Conservation (phyloP, 768 basidiomycete genomes). For the Melanogaster broomeanus region DNA sequence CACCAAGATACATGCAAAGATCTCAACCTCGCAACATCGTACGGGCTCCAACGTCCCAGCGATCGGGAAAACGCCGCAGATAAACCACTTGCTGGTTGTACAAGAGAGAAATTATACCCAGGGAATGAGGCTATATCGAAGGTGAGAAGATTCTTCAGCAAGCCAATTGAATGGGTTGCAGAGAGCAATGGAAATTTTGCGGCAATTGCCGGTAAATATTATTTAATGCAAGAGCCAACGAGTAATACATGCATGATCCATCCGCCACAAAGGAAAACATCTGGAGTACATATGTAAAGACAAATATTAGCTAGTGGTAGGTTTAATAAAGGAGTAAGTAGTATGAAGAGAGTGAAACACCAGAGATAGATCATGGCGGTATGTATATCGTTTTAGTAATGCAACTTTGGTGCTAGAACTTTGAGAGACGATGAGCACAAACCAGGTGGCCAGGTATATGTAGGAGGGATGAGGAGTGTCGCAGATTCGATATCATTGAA, state of each 20-base stretch:
- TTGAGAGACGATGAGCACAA: not conserved
- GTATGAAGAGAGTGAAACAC: not conserved
- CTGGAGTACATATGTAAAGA: too few species aligned
- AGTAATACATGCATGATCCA: too few species aligned
- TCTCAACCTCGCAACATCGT: not conserved
- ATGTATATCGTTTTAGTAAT: not conserved
- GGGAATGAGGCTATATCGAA: slow-evolving; percentile 19
- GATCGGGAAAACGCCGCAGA: not conserved
- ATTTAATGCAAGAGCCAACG: not conserved
- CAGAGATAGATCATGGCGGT: too few species aligned
- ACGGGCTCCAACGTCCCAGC: not conserved
- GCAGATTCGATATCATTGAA: not conserved
- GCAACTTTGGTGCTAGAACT: not conserved
- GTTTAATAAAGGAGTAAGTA: not conserved
- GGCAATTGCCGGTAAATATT: not conserved
- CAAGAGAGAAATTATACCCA: slow-evolving; percentile 8
- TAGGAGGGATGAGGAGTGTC: not conserved
- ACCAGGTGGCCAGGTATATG: too few species aligned
- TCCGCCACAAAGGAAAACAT: too few species aligned
- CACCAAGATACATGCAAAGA: not conserved
- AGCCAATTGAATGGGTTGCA: slow-evolving; percentile 19
- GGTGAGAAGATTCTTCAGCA: not conserved
- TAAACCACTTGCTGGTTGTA: not conserved
- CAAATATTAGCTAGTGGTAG: too few species aligned
- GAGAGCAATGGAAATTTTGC: not conserved